These are phyloP conservation scores for Entomortierella chlamydospora DNA, from an alignment of 192 early-diverging fungal genomes.

Conservation along the genomic window DNA sequence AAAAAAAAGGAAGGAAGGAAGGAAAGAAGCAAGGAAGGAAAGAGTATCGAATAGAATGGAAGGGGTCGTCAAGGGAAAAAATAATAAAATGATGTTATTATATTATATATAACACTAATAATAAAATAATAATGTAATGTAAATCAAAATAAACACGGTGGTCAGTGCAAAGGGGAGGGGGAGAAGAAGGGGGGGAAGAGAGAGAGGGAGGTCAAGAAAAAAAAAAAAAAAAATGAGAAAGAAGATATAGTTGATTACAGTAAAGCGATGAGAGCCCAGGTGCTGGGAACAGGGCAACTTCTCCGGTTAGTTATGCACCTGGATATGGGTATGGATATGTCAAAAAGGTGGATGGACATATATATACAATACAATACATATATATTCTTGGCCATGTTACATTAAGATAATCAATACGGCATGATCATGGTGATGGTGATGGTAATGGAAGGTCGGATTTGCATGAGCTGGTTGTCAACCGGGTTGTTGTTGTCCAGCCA, in stretches of 20 bases:
- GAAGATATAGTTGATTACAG: not conserved
- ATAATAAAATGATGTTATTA: not conserved
- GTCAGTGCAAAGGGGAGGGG: constrained; percentile 8
- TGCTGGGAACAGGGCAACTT: not conserved
- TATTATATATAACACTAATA: too few relatives aligned
- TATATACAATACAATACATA: too few relatives aligned
- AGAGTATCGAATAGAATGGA: not conserved
- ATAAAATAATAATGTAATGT: too few relatives aligned
- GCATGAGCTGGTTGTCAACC: not conserved
- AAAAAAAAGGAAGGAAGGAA: not conserved
- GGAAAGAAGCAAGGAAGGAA: not conserved
- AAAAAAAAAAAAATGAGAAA: not conserved
- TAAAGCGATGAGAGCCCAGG: not conserved
- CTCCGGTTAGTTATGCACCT: too few relatives aligned
- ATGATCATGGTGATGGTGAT: too few relatives aligned
- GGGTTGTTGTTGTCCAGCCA: too few relatives aligned
- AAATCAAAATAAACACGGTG: constrained; percentile 18
- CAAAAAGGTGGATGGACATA: too few relatives aligned
- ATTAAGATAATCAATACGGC: too few relatives aligned
- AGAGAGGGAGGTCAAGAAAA: not conserved
- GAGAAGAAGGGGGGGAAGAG: not conserved
- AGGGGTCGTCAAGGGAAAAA: constrained; percentile 19
- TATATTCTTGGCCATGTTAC: too few relatives aligned
- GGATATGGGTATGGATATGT: too few relatives aligned
- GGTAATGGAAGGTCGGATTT: not conserved